Percentiles rank a stretch among this genome's conserved stretches.
Conservation (phyloP, 345 rosid genomes). For the Cardamine chenopodiifolia region DNA sequence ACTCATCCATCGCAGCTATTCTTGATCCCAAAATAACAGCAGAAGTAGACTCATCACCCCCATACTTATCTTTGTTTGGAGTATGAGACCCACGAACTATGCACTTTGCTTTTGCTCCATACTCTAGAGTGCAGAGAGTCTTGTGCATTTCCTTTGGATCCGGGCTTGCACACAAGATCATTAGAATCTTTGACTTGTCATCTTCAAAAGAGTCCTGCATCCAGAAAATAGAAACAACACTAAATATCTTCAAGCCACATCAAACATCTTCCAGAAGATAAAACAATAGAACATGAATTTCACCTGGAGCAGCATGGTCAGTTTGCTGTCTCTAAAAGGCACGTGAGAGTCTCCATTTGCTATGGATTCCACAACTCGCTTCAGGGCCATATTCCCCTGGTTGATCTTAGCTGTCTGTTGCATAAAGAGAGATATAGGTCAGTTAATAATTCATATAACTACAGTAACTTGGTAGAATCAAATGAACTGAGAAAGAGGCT, state of each 20-base stretch:
- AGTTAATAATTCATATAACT: not conserved
- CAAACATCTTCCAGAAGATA: not conserved
- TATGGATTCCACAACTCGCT: conserved; percentile 96
- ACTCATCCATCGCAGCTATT: conserved; percentile 91
- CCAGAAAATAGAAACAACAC: conserved; percentile 9
- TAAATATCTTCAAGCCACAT: not conserved
- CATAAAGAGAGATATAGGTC: conserved; percentile 17
- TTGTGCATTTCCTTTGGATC: conserved; percentile 92
- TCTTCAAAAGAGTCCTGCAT: conserved; percentile 97
- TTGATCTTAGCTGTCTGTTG: conserved; percentile 94
- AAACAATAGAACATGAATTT: conserved; percentile 1
- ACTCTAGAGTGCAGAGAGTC: conserved; percentile 95
- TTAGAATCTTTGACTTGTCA: conserved; percentile 87
- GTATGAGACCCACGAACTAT: conserved; percentile 87
- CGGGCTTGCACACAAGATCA: conserved; percentile 97
- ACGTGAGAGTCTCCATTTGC: conserved; percentile 99
- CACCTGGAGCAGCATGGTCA: conserved; percentile 96
- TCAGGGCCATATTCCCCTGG: conserved; percentile 91
- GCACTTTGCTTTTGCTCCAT: conserved; percentile 98
- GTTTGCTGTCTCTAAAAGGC: conserved; percentile 95
- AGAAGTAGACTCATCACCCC: conserved; percentile 66
- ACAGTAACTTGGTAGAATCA: not conserved
- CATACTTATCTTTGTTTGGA: conserved; percentile 64
- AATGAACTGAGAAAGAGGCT: not conserved
- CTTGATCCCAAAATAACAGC: conserved; percentile 67